Base-by-base conservation (phyloP, 2,329 filamentous ascomycete species). In the Fusarium sp. region DNA sequence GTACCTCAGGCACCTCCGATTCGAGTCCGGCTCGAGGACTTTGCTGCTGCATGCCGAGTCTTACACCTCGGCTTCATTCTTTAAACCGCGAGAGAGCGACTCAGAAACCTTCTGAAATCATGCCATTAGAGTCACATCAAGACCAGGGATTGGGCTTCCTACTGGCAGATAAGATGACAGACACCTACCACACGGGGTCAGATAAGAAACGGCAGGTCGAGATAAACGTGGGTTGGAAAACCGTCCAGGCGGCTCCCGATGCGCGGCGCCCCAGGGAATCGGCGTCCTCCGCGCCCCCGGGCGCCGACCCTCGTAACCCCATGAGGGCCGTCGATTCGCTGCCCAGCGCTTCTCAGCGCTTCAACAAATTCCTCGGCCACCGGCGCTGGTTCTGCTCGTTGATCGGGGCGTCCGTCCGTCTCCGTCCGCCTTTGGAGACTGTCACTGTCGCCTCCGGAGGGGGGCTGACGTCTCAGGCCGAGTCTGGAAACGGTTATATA, bases 231-330 rank as follows among this genome's bases (percentile, higher is more conserved):
- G 59, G 56, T 38, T 62, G n/a, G 53, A 46, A 49, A n/a, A 29
- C 46, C 27, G 46, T 57, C 53, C 67, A 72, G 72, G 75, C 75
- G 72, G 70, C 40, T 68, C 69, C 75, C 72, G 72, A 66, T 64
- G 27, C 65, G 62, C 67, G 53, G 69, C 56, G 53, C 53, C 22
- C 64, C 70, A 72, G 77, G 77, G 74, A 75, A 66, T 70, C 77
- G 77, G 77, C 77, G 77, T 72, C 75, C 74, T 78, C 77, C 77
- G 77, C 60, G 65, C 46, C 69, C 31, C 31, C 70, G 71, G 76
- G 66, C 69, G 69, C 69, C 70, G 72, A 67, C 76, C 74, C 71
- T 56, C 61, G 68, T 77, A 61, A 61, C 70, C 72, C 72, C 75
- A 78, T 75, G 63, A 51, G 59, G 59, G 22, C 66, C 72, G 67